phyloP scores from a whole-genome alignment of 2,329 filamentous ascomycete genomes.

The Xylaria sp. region DNA sequence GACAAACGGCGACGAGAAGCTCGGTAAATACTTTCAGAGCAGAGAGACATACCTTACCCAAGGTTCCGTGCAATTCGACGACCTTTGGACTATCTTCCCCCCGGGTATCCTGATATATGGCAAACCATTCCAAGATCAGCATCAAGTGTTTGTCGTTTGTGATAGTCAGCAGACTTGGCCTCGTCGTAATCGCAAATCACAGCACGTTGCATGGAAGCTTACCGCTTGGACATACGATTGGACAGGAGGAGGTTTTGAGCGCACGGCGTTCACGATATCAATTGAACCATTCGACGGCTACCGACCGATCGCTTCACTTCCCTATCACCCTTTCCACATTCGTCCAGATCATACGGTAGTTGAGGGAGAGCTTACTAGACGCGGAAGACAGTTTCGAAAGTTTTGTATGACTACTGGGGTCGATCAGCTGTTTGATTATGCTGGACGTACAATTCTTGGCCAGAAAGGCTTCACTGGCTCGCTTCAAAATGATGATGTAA shows the following conservation, averaged over 20 bases:
- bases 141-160: conserved; percentile 12
- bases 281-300: conserved; percentile 1
- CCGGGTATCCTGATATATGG: conserved; percentile 8
- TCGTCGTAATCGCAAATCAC: not conserved
- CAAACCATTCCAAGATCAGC: conserved; percentile 10
- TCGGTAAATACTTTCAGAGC: conserved; percentile 14
- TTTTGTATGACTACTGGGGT: too few relatives aligned
- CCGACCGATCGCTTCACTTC: not conserved
- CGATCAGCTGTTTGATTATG: too few relatives aligned
- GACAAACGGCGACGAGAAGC: conserved; percentile 7
- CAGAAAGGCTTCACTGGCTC: too few relatives aligned
- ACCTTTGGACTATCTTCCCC: conserved; percentile 15
- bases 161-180: not conserved
- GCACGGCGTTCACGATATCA: not conserved
- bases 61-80: conserved; percentile 5
- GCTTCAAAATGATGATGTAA: too few relatives aligned
- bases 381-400: too few relatives aligned
- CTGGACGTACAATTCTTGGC: too few relatives aligned
- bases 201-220: too few relatives aligned
- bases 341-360: not conserved
- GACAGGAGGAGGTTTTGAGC: too few relatives aligned
- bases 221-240: too few relatives aligned
- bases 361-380: too few relatives aligned
- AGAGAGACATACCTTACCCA: not conserved
- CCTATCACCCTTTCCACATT: not conserved